Conservation (phyloP, 2,329 filamentous ascomycete genomes). For the Beauveria pseudobassiana region DNA sequence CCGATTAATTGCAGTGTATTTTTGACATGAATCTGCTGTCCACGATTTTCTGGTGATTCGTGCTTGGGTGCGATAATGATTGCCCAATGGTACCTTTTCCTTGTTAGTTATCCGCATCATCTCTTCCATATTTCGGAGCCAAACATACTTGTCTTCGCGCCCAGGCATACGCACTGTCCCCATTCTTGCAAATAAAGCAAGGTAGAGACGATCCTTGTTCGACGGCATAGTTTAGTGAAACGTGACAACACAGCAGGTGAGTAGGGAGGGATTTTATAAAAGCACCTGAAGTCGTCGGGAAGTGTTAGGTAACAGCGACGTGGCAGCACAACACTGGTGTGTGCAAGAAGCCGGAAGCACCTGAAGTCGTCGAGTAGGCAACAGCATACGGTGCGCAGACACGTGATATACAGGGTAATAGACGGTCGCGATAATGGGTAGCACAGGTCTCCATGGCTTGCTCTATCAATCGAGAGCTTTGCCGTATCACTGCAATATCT, state of each 20-base stretch:
- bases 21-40: conserved; percentile 25
- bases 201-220: background rate
- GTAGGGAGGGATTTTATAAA: too few relatives aligned
- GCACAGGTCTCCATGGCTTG: background rate
- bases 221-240: background rate
- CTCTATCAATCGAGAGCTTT: background rate
- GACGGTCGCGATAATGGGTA: background rate
- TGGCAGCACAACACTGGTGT: background rate
- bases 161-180: conserved; percentile 8
- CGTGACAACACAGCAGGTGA: too few relatives aligned
- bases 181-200: background rate
- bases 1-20: conserved; percentile 14
- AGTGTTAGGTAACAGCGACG: background rate
- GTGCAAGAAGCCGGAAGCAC: background rate
- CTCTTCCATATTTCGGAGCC: background rate
- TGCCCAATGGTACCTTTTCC: conserved; percentile 29
- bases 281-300: too few relatives aligned
- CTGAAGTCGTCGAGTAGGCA: background rate
- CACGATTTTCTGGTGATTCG: conserved; percentile 11
- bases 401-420: background rate
- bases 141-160: conserved; percentile 13
- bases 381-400: background rate
- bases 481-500: background rate
- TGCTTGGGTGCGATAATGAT: conserved; percentile 30
- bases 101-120: background rate